Base-by-base conservation (phyloP, 306 rosid genomes). In the Styphnolobium japonicum region DNA sequence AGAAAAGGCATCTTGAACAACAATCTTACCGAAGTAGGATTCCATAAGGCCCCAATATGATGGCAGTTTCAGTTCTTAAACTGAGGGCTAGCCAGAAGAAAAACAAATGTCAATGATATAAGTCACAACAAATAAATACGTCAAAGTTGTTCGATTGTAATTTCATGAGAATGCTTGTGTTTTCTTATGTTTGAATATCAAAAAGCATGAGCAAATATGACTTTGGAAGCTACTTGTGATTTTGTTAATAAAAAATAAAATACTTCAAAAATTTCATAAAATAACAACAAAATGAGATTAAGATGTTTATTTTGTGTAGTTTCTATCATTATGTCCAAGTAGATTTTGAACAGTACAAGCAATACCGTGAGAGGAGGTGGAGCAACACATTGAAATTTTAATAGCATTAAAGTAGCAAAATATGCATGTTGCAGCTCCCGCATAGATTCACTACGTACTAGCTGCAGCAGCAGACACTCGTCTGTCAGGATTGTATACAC, bases 401-500 rank as follows among this genome's bases (percentile, higher is more conserved):
- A 29, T 21, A 53, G 75, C 71, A 51, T n/a, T n/a, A 10, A 7
- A 19, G 27, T 11, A 48, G n/a, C 33, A 57, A 77, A 53, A 15
- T 66, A 49, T 10, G 76, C 22, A 12, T 6, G 45, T 64, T 6
- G 66, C 79, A 67, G 71, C 14, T 46, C 66, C 61, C 8, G 33
- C 51, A 2, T 5, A 7, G 16, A 25, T 73, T 53, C 51, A 79
- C 75, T 58, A 37, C 60, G 37, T 14, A 65, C 48, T 27, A 56
- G 77, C 25, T 34, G 72, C 19, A 43, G 61, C 70, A 39, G 67
- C 55, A 39, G 75, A 70, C 23, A 33, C 77, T 75, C 82, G 81
- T 61, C 83, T 86, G n/a, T 49, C 77, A 69, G 90, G 91, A 70
- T 87, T 92, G 89, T 91, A 91, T 42, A 93, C 93, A 23, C 98